Evolutionary conservation across 768 basidiomycete genomes (phyloP).

Genomic region (Candolleomyces efflorescens): DNA sequence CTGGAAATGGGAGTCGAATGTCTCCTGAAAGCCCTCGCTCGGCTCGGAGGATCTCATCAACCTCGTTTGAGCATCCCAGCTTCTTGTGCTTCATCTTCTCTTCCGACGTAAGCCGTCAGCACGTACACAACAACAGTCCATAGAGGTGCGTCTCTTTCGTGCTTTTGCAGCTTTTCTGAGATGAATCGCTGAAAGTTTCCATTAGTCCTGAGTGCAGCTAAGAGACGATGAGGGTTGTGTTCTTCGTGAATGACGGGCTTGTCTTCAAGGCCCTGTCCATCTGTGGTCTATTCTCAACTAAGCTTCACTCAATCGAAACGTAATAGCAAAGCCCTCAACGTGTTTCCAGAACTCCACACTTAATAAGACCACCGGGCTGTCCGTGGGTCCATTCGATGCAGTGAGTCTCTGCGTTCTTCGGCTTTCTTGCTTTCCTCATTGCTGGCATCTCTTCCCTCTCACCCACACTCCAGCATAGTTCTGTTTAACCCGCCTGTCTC

Average conservation of each 20-base stretch:
- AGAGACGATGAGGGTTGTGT: background rate
- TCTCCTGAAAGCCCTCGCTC: too few species aligned
- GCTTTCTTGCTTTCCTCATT: conserved; percentile 16
- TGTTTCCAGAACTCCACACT: conserved; percentile 25
- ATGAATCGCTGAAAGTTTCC: background rate
- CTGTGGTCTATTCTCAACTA: background rate
- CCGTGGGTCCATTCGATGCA: conserved; percentile 19
- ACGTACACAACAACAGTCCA: background rate
- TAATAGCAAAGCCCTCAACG: background rate
- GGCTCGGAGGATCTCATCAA: background rate
- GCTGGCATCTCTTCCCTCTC: conserved; percentile 15
- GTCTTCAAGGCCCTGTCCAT: background rate
- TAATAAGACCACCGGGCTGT: conserved; percentile 22
- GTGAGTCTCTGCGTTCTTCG: conserved; percentile 13
- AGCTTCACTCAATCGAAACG: conserved; percentile 2
- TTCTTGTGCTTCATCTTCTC: conserved; percentile 3
- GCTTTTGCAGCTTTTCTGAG: background rate
- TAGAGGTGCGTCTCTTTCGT: background rate
- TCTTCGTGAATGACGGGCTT: background rate
- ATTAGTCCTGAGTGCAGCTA: background rate
- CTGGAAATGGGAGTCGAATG: background rate
- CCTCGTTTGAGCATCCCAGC: background rate
- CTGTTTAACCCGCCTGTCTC: background rate
- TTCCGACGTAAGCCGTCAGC: background rate
- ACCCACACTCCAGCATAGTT: background rate